phyloP scores from a whole-genome alignment of 2,329 filamentous ascomycete genomes.

The Aureobasidium sp. region DNA sequence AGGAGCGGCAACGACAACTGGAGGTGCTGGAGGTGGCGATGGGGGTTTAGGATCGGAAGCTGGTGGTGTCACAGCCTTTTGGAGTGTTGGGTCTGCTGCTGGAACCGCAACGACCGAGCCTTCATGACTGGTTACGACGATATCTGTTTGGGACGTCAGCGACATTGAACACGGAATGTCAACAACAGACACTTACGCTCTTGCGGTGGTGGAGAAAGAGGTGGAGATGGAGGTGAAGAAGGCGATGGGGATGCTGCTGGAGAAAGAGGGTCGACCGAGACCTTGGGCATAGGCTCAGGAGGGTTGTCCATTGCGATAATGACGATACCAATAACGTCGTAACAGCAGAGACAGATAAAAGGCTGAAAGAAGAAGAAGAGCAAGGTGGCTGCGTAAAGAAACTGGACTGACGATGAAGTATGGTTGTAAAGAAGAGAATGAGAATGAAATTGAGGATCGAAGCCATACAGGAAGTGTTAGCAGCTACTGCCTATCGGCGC shows the following conservation, averaged over 20 bases:
- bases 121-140: conserved; percentile 10
- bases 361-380: background rate
- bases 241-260: background rate
- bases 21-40: conserved; percentile 7
- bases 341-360: background rate
- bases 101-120: conserved; percentile 6
- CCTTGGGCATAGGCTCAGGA: conserved; percentile 15
- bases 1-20: background rate
- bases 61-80: conserved; percentile 4
- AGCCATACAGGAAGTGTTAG: background rate
- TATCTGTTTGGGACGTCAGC: background rate
- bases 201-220: background rate
- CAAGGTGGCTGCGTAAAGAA: background rate
- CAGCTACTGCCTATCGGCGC: background rate
- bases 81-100: conserved; percentile 6
- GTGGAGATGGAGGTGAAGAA: background rate
- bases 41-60: background rate
- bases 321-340: background rate
- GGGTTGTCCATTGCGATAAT: conserved; percentile 10
- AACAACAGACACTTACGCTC: background rate
- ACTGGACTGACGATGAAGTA: background rate
- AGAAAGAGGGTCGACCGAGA: conserved; percentile 6
- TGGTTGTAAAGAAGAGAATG: background rate
- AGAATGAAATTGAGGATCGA: background rate
- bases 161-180: background rate